Percentiles rank a stretch among this genome's conserved stretches.
phyloP scores from a whole-genome alignment of 164 flowering plant species.

The Kingdonia uniflora region DNA sequence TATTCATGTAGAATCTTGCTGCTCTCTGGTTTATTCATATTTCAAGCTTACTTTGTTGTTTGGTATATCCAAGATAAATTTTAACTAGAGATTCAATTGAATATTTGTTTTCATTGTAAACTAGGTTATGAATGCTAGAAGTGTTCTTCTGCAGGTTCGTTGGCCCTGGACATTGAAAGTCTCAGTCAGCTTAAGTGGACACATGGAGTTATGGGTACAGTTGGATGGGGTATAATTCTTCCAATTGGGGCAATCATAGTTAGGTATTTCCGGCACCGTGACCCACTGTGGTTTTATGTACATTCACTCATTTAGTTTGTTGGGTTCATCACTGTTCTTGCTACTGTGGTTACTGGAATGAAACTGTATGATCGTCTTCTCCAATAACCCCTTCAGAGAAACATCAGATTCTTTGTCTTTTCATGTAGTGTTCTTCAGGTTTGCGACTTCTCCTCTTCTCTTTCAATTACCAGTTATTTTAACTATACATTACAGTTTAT shows the following conservation, averaged over 20 bases:
- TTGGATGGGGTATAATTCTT: constrained; percentile 79
- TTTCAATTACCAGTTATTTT: too few species aligned
- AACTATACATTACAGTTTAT: too few species aligned
- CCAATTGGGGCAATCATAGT: constrained; percentile 79
- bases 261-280: constrained; percentile 59
- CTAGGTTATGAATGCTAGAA: too few species aligned
- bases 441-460: too few species aligned
- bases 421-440: constrained; percentile 73
- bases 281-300: constrained; percentile 76
- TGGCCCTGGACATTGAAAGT: background rate
- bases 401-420: constrained; percentile 59
- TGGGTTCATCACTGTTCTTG: constrained; percentile 55
- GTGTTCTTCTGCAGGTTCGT: constrained; percentile 22
- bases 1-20: too few species aligned
- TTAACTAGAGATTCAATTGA: too few species aligned
- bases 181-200: constrained; percentile 21
- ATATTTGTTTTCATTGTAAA: too few species aligned
- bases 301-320: constrained; percentile 52
- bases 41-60: too few species aligned
- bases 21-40: too few species aligned
- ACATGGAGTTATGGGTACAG: constrained; percentile 55
- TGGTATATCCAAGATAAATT: too few species aligned
- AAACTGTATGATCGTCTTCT: constrained; percentile 28
- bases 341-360: constrained; percentile 46
- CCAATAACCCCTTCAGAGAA: constrained; percentile 41